These are phyloP conservation scores for Elongisporangium prolatum DNA, from an alignment of 352 stramenopile species.

Conservation along the genomic window DNA sequence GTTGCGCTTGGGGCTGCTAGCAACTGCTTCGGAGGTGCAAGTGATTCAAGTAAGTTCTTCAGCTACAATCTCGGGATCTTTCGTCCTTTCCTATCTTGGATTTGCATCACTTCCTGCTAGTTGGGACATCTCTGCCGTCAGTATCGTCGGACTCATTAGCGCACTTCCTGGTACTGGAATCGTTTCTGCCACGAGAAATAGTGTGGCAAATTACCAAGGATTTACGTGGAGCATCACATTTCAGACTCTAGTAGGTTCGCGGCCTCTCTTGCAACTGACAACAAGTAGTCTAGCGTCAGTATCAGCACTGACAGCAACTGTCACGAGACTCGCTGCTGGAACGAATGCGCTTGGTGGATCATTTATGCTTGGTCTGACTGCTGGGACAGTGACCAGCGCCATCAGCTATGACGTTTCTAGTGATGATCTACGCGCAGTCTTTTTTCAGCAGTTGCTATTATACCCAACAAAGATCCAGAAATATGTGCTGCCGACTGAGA, in stretches of 20 bases:
- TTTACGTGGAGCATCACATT: constrained; percentile 35
- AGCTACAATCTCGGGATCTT: constrained; percentile 14
- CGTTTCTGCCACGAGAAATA: constrained; percentile 11
- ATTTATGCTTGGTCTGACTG: constrained; percentile 21
- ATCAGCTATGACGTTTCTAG: constrained; percentile 13
- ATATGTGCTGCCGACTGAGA: constrained; percentile 7
- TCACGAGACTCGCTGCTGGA: constrained; percentile 9
- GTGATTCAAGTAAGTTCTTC: constrained; percentile 17
- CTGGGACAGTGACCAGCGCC: neutral
- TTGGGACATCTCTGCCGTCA: constrained; percentile 12
- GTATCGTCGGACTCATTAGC: constrained; percentile 15
- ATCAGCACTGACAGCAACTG: constrained; percentile 8
- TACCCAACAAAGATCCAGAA: constrained; percentile 18
- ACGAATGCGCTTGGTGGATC: constrained; percentile 12
- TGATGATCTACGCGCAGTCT: constrained; percentile 4
- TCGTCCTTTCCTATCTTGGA: constrained; percentile 19
- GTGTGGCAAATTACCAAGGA: constrained; percentile 5
- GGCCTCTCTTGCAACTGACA: constrained; percentile 14
- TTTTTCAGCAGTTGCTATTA: constrained; percentile 14
- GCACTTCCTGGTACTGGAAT: constrained; percentile 12
- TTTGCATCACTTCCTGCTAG: constrained; percentile 7
- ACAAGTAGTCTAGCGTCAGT: constrained; percentile 13
- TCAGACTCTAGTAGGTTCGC: constrained; percentile 3
- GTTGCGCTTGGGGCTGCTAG: constrained; percentile 10
- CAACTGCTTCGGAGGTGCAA: constrained; percentile 21